Conservation (phyloP, 2,329 filamentous ascomycete genomes). For the Trichoderma citrinoviride region DNA sequence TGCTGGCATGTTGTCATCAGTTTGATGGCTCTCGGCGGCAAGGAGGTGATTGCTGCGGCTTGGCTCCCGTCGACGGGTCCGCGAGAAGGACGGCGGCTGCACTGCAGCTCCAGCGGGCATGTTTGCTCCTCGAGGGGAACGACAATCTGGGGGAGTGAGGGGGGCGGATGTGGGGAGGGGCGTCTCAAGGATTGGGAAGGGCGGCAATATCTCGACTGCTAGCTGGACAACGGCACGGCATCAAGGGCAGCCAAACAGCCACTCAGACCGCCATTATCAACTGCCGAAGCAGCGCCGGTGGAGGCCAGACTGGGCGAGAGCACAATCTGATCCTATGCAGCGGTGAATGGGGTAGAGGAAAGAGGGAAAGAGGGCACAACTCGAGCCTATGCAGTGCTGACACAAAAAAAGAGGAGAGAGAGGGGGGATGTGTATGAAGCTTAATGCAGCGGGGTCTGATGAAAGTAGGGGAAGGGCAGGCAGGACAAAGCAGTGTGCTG, state of each 20-base stretch:
- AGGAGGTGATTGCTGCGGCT: neutral
- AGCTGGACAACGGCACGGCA: slow-evolving; percentile 4
- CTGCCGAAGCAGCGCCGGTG: slow-evolving; percentile 11
- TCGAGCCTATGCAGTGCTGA: slow-evolving; percentile 14
- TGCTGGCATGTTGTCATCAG: slow-evolving; percentile 20
- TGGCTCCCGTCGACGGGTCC: slow-evolving; percentile 14
- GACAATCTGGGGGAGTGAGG: slow-evolving; percentile 12
- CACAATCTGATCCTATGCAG: slow-evolving; percentile 9
- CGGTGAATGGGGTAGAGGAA: neutral
- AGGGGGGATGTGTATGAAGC: neutral
- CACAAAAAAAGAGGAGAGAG: neutral
- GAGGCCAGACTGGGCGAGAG: slow-evolving; percentile 7
- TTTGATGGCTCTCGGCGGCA: neutral
- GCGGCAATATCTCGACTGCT: slow-evolving; percentile 3
- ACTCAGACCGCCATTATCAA: slow-evolving; percentile 20
- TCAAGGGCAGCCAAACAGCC: slow-evolving; percentile 11
- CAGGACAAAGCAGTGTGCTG: neutral
- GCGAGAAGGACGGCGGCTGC: slow-evolving; percentile 12
- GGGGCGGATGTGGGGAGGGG: neutral
- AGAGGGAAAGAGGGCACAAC: neutral
- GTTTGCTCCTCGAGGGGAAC: slow-evolving; percentile 4
- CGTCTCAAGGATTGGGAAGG: neutral
- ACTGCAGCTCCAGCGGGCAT: slow-evolving; percentile 23
- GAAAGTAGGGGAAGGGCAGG: neutral
- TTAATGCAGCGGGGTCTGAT: slow-evolving; percentile 1